Evolutionary conservation across 371 early-diverging fungal genomes (phyloP), one percentile per base, ranked within the genome.

Genomic region (Mortierella sp.): DNA sequence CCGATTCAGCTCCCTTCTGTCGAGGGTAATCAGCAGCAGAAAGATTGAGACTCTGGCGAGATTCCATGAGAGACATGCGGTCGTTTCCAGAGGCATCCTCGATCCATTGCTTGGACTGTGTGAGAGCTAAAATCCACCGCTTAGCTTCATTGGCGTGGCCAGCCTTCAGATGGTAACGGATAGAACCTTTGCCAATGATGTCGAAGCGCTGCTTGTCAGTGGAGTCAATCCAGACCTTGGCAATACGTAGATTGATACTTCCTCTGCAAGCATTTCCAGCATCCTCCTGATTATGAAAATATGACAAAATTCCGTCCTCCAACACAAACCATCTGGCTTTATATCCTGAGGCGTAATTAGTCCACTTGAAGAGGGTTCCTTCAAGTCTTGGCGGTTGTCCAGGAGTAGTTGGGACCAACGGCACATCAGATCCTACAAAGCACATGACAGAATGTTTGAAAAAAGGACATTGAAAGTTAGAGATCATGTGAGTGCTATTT

Each of bases 281-380:
- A 68, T 94, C 94, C 39, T 88, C 90, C 66, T 90, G 85, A 71
- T 90, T 87, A 65, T 94, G 92, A 84, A 90, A 95, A 76, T 95
- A 95, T 3, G 94, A 93, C 24, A 95, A 80, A 18, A 89, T 87
- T 30, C 87, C 93, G 58, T 91, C 88, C 40, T 94, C 95, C 8
- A 95, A 87, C 11, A 92, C 93, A 75, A 95, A 94, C 88, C 91
- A 95, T 22, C 96, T 84, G 37, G 85, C 74, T 72, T 94, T 93
- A 88, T 93, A 95, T 22, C 96, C 95, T 58, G 90, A 83, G 9
- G 94, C 93, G 80, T 91, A 94, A 86, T 95, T 95, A 58, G 93
- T 93, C 95, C 95, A 95, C 75, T 96, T 95, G 76, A 88, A 77
- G 62, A 95, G 87, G 16, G 77, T 85, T 20, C 93, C 93, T 64